phyloP scores from a whole-genome alignment of 2,329 filamentous ascomycete genomes.

The Beauveria asiatica region DNA sequence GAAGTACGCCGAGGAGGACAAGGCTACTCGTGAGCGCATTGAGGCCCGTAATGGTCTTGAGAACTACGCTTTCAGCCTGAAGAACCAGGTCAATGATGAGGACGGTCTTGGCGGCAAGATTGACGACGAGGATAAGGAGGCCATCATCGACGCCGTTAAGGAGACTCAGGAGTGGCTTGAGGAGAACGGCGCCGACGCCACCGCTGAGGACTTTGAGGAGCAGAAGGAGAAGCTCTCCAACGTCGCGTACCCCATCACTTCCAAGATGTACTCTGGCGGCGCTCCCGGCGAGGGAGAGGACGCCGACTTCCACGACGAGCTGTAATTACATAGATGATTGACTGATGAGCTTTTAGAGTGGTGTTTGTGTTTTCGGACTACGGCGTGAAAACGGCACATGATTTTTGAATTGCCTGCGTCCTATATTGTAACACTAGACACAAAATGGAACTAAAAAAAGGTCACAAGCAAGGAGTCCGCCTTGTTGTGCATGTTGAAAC shows the following conservation, averaged over 20 bases:
- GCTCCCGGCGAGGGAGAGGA: constrained; percentile 61
- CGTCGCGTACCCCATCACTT: constrained; percentile 97
- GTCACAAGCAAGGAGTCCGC: neutral
- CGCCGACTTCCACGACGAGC: constrained; percentile 67
- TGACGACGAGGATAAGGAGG: constrained; percentile 96
- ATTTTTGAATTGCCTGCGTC: constrained; percentile 16
- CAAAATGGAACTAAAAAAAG: constrained; percentile 11
- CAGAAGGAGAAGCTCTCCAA: constrained; percentile 98
- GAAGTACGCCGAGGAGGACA: constrained; percentile 98
- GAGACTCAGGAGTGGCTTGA: constrained; percentile 95
- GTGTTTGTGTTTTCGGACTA: constrained; percentile 11
- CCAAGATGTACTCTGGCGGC: constrained; percentile 79
- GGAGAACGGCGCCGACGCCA: constrained; percentile 80
- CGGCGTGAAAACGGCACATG: constrained; percentile 6
- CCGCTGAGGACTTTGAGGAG: constrained; percentile 94
- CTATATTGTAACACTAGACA: constrained; percentile 23
- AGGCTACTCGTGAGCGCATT: constrained; percentile 93
- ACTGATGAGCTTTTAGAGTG: constrained; percentile 10
- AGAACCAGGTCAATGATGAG: constrained; percentile 98
- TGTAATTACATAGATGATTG: constrained; percentile 48
- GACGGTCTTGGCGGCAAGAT: constrained; percentile 98
- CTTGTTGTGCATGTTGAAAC: neutral
- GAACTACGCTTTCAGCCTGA: constrained; percentile 98
- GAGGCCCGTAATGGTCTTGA: constrained; percentile 93
- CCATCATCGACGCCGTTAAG: constrained; percentile 93